phyloP scores from a whole-genome alignment of 139 green algal species.

The Asterochloris sp. region DNA sequence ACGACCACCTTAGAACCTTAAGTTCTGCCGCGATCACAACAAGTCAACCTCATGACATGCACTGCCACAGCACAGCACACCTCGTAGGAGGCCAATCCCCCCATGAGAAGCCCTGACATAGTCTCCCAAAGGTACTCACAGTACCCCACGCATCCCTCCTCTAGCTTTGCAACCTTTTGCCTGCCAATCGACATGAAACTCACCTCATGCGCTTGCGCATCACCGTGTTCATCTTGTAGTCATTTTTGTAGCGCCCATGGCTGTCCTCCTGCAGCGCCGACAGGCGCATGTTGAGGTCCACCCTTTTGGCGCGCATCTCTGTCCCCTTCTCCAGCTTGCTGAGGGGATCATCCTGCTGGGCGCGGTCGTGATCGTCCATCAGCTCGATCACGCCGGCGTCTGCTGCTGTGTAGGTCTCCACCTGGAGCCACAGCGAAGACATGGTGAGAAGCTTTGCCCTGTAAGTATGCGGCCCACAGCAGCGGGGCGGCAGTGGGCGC shows the following conservation, averaged over 20 bases:
- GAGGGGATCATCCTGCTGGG: constrained; percentile 44
- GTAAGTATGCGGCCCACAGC: background rate
- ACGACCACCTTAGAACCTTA: background rate
- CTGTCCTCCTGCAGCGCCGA: constrained; percentile 37
- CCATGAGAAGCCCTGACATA: background rate
- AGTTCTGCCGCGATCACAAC: background rate
- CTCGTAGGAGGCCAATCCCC: background rate
- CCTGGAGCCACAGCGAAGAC: constrained; percentile 25
- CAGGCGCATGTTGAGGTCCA: constrained; percentile 27
- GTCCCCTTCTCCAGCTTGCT: constrained; percentile 49
- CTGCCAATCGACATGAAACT: constrained; percentile 7
- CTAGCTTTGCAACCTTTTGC: background rate
- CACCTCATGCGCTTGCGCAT: constrained; percentile 32
- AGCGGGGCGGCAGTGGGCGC: background rate
- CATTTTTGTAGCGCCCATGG: constrained; percentile 35
- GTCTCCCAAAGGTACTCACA: background rate
- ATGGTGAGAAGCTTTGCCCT: background rate
- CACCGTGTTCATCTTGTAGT: constrained; percentile 55
- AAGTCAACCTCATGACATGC: background rate
- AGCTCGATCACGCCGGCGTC: constrained; percentile 62
- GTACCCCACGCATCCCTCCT: background rate
- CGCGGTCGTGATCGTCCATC: constrained; percentile 46
- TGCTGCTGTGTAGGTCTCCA: constrained; percentile 56
- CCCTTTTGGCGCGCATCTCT: constrained; percentile 24
- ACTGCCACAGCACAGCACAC: background rate